Evolutionary conservation across 306 rosid genomes (phyloP), one percentile per base, ranked within the genome.

Genomic region (Cicer bijugum): DNA sequence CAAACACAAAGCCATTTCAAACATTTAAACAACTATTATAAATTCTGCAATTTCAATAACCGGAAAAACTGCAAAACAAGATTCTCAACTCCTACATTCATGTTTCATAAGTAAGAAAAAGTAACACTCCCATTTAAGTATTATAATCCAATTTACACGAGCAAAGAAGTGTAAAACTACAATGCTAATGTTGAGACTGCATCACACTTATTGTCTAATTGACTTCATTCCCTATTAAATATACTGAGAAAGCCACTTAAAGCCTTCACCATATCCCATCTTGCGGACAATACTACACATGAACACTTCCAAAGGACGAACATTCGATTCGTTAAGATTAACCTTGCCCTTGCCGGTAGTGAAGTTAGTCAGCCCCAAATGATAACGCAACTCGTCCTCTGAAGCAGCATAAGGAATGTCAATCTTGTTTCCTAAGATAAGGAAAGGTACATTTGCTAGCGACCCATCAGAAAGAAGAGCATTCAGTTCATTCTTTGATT

Each of bases 231-330:
- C 75, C 87, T 87, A 89, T 78, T 91, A 84, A 74, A 91, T 88
- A 84, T 91, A 91, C 80, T 91, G 97, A 72, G 97, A 91, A 55
- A 91, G 79, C 97, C 97, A 91, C 85, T 82, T 81, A 61, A 91
- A 91, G 77, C 97, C 97, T 60, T 91, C 97, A 0, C 97, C 97
- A 12, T 91, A 91, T 3, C 93, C 97, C 97, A 90, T 91, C 83
- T 91, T 91, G 74, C 93, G 93, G 58, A 91, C 93, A 39, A 91
- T 91, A 51, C 97, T 91, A 84, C 97, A 91, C 97, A 91, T 91
- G 82, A 88, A 91, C n/a, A 91, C 93, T 79, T 91, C 93, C 14
- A 91, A 67, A 47, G 93, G 93, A 9, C 97, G 93, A 50, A 91
- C 90, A 69, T 80, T 82, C 56, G 93, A 75, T 78, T 84, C 90